These are phyloP conservation scores for Eucalyptus sideroxylon DNA, from an alignment of 345 rosid genomes.

Conservation along the genomic window DNA sequence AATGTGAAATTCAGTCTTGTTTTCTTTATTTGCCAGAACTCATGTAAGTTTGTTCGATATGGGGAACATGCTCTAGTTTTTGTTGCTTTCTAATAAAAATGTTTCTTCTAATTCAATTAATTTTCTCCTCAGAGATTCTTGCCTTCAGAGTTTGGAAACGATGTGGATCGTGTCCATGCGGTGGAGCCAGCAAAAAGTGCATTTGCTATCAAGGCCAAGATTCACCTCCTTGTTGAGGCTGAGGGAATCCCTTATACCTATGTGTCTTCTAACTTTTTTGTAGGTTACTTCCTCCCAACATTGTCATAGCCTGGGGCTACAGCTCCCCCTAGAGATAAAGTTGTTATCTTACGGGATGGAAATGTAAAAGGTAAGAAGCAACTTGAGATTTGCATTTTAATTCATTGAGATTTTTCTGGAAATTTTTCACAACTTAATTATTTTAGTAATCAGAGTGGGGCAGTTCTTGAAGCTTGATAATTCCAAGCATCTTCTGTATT, in stretches of 20 bases:
- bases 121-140: neutral
- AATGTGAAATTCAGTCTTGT: neutral
- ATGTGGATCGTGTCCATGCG: neutral
- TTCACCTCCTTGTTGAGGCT: neutral
- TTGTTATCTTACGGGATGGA: constrained; percentile 1
- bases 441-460: neutral
- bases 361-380: neutral
- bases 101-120: neutral
- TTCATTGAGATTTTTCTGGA: neutral
- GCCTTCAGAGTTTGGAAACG: neutral
- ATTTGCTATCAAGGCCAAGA: neutral
- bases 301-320: neutral
- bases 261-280: neutral
- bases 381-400: neutral
- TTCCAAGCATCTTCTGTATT: neutral
- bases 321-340: neutral
- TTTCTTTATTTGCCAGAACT: neutral
- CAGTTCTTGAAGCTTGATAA: neutral
- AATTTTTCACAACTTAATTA: neutral
- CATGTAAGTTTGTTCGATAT: neutral
- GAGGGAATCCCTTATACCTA: neutral
- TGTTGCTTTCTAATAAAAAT: neutral
- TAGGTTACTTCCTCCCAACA: neutral
- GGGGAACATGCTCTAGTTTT: neutral
- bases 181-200: neutral